These are phyloP conservation scores for Geotrichum carabidarum DNA, from an alignment of 1,139 yeast species.

Conservation along the genomic window DNA sequence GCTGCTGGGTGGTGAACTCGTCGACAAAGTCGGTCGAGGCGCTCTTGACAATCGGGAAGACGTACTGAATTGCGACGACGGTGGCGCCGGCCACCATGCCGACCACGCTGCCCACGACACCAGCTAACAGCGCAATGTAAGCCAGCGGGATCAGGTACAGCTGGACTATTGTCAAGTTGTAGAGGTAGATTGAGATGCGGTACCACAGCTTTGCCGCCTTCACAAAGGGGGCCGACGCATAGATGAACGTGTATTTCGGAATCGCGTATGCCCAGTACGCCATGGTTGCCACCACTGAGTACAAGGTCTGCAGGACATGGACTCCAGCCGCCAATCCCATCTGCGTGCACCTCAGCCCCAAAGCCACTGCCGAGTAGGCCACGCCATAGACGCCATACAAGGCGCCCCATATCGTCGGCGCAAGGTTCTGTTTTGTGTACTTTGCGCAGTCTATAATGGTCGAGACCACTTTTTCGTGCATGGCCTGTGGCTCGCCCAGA, in stretches of 20 bases:
- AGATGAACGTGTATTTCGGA: background rate
- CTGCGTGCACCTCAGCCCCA: no score
- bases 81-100: slow-evolving; percentile 1
- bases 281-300: no score
- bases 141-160: slow-evolving; percentile 2
- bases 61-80: slow-evolving; percentile 1
- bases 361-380: no score
- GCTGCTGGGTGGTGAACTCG: background rate
- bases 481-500: no score
- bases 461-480: no score
- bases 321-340: no score
- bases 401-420: no score
- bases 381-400: no score
- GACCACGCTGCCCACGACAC: background rate
- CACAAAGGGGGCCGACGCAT: background rate
- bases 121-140: slow-evolving; percentile 1
- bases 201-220: background rate
- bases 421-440: no score
- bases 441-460: no score
- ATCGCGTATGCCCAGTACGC: background rate
- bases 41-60: background rate
- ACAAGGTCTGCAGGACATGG: no score
- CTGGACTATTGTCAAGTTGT: background rate
- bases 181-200: background rate
- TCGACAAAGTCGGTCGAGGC: background rate